Conservation (phyloP, 2,329 filamentous ascomycete species). For the Stagonosporopsis vannaccii region DNA sequence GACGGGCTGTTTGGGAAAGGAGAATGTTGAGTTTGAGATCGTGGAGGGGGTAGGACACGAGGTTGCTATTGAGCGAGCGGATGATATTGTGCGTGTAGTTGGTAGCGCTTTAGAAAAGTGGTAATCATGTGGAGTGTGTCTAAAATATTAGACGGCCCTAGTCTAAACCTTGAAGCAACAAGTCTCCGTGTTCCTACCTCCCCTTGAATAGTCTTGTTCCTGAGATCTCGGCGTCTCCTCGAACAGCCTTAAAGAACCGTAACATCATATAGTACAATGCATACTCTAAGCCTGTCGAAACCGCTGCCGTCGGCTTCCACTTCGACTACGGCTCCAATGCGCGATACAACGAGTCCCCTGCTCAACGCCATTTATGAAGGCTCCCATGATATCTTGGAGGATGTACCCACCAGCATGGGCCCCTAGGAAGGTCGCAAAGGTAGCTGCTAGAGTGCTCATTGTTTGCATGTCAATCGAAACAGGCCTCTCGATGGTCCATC, state of each 20-base stretch:
- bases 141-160: not conserved
- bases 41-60: constrained; percentile 71
- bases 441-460: not conserved
- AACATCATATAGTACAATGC: too few species aligned
- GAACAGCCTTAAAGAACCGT: not conserved
- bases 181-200: too few species aligned
- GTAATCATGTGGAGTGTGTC: not conserved
- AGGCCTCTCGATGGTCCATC: not conserved
- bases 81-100: constrained; percentile 65
- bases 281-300: not conserved
- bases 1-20: constrained; percentile 61
- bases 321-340: constrained; percentile 1
- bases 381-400: not conserved
- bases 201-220: not conserved
- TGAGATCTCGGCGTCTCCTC: not conserved
- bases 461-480: not conserved
- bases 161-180: too few species aligned
- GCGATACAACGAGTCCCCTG: not conserved
- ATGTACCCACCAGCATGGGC: not conserved
- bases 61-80: constrained; percentile 68
- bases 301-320: not conserved
- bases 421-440: constrained; percentile 13
- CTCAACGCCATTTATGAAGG: constrained; percentile 12
- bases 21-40: constrained; percentile 64
- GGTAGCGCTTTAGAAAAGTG: constrained; percentile 49